These are phyloP conservation scores for Aspergillus intermedius DNA, from an alignment of 2,329 filamentous ascomycete genomes.

Conservation along the genomic window DNA sequence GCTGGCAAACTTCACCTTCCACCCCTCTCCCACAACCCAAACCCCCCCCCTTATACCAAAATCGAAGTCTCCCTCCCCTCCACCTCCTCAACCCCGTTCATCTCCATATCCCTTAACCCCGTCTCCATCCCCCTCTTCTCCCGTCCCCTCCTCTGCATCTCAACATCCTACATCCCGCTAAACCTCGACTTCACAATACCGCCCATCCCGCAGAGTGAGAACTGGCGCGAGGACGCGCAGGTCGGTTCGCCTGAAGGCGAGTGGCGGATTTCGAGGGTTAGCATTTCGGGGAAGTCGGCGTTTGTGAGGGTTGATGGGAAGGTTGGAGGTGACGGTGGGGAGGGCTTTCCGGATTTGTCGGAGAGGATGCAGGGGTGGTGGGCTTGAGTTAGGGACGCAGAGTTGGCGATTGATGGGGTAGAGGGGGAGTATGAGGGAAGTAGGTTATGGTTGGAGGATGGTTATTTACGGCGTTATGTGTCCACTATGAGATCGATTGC, in stretches of 20 bases:
- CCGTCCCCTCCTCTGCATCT: slow-evolving; percentile 6
- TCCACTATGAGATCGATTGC: too few relatives aligned
- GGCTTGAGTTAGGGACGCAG: too few relatives aligned
- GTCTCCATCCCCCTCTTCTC: slow-evolving; percentile 11
- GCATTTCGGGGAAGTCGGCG: background rate
- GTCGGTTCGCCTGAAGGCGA: background rate
- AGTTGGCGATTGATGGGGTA: too few relatives aligned
- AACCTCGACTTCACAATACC: slow-evolving; percentile 1
- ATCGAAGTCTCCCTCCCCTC: background rate
- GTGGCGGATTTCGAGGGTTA: background rate
- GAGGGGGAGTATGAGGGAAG: too few relatives aligned
- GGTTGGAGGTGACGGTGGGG: background rate
- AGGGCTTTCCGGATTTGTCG: too few relatives aligned
- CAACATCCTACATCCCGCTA: slow-evolving; percentile 1
- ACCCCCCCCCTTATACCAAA: background rate
- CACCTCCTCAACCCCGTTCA: background rate
- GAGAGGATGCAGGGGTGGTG: too few relatives aligned
- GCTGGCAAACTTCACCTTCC: background rate
- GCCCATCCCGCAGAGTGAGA: background rate
- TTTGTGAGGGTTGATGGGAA: background rate
- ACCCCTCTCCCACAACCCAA: background rate
- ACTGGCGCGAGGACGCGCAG: background rate
- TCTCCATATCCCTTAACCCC: background rate
- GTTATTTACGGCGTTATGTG: too few relatives aligned
- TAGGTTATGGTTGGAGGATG: too few relatives aligned